Evolutionary conservation across 2,329 filamentous ascomycete species (phyloP).

Genomic region (Fusarium dimerum): DNA sequence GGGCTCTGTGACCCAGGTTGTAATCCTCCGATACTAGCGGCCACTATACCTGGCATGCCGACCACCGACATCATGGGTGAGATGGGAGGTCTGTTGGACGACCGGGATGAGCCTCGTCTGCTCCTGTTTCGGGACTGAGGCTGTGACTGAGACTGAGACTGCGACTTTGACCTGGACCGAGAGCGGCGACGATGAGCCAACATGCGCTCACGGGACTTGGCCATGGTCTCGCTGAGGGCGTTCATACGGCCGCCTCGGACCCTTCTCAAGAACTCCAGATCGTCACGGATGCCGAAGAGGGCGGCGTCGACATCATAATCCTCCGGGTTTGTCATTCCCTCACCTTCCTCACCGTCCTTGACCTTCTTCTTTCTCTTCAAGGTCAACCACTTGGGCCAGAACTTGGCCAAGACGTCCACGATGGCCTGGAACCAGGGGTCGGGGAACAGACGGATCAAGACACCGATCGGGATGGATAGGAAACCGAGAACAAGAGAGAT

Average conservation of each 20-base stretch:
- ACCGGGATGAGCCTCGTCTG: constrained; percentile 18
- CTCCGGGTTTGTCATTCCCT: constrained; percentile 17
- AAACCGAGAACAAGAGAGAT: constrained; percentile 76
- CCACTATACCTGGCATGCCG: constrained; percentile 23
- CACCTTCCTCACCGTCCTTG: constrained; percentile 6
- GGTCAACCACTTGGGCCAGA: constrained; percentile 20
- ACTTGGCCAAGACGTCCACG: constrained; percentile 8
- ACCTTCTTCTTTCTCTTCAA: constrained; percentile 19
- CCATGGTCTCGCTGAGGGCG: constrained; percentile 20
- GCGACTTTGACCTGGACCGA: constrained; percentile 19
- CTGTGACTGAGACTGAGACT: constrained; percentile 14
- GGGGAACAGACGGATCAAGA: constrained; percentile 72
- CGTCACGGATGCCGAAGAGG: constrained; percentile 18
- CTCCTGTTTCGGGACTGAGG: constrained; percentile 16
- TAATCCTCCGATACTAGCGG: constrained; percentile 18
- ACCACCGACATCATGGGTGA: constrained; percentile 24
- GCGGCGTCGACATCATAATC: constrained; percentile 20
- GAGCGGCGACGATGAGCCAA: constrained; percentile 18
- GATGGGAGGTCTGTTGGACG: constrained; percentile 20
- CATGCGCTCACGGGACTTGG: constrained; percentile 17
- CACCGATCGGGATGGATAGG: constrained; percentile 73
- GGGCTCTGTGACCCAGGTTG: constrained; percentile 8
- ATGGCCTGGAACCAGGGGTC: constrained; percentile 50
- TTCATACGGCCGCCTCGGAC: constrained; percentile 21
- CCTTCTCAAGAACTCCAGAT: constrained; percentile 19